Evolutionary conservation across 2,329 filamentous ascomycete species (phyloP), one percentile per base, ranked within the genome.

Genomic region (Penicillium sp.): DNA sequence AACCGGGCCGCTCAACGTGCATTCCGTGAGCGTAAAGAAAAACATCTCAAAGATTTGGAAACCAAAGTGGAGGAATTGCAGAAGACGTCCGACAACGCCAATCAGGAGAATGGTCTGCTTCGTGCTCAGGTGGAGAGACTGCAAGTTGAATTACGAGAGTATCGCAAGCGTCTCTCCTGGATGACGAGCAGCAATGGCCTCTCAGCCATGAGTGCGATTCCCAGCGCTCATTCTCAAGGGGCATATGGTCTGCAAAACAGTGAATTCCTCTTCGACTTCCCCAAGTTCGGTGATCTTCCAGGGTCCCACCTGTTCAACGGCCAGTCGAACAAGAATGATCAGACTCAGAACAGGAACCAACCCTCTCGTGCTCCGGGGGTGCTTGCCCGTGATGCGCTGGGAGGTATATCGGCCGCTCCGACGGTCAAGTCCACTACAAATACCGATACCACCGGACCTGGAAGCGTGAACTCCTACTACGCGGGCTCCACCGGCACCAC

Each of bases 251-350:
- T 84, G 46, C 82, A 77, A 60, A 85, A 86, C 53, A 85, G 86
- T 66, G 90, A 86, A 65, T 97, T 97, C 65, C 85, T 91, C 57
- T 97, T 98, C 59, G 91, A 97, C 58, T 97, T 97, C 56, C 91
- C 93, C 55, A 90, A 87, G 65, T 97, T 98, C 62, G 93, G 93
- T 40, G 79, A 83, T 50, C 78, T 94, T 26, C 79, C 80, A 18
- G 74, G 73, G 27, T 69, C 73, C 4, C 76, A 78, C 51, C 71
- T 80, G 9, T 75, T 80, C 51, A 76, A 74, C 47, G 67, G 71
- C n/a, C 65, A 71, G 7, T 55, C 71, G 40, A 52, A 60, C 28
- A 68, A 69, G 58, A 58, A 69, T 12, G 54, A 58, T 26, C 52
- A 58, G n/a, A n/a, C 55, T 9, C 53, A 51, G 12, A 50, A 49